Conservation (phyloP, 2,329 filamentous ascomycete genomes). For the Metarhizium brunneum region DNA sequence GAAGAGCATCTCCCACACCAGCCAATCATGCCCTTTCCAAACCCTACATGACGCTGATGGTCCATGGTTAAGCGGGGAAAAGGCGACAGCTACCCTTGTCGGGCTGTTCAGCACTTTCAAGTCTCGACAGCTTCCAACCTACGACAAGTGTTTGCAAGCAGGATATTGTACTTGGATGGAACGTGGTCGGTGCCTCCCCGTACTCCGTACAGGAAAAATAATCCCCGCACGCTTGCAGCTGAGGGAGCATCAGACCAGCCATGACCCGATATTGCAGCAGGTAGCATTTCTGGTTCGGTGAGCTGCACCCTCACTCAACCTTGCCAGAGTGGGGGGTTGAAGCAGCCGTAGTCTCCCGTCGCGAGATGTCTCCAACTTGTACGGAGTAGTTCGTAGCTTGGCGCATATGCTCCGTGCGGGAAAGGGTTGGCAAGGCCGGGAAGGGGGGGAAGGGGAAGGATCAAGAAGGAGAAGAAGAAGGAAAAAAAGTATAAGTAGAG, state of each 20-base stretch:
- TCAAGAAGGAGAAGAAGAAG: not conserved
- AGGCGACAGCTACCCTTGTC: not conserved
- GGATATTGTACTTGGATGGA: not conserved
- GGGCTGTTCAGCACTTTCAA: not conserved
- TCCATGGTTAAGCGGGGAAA: not conserved
- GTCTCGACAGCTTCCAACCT: not conserved
- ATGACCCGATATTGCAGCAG: too few relatives aligned
- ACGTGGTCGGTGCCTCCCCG: not conserved
- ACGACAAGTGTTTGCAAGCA: not conserved
- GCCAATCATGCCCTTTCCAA: not conserved
- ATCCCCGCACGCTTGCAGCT: not conserved
- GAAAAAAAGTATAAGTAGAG: conserved; percentile 6
- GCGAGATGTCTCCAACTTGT: not conserved
- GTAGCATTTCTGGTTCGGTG: too few relatives aligned
- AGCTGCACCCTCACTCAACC: not conserved
- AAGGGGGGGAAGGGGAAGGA: not conserved
- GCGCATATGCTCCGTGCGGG: not conserved
- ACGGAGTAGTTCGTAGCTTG: not conserved
- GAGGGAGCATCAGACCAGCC: not conserved
- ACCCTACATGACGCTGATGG: not conserved
- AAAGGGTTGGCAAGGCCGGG: not conserved
- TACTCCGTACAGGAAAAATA: not conserved
- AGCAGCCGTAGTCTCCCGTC: not conserved
- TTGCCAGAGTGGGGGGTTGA: not conserved
- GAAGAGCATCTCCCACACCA: not conserved